A percentile compares a stretch with the other conserved stretches of the same genome.
These are phyloP conservation scores for Exsudoporus floridanus DNA, from an alignment of 1,284 basidiomycete species.

Conservation along the genomic window DNA sequence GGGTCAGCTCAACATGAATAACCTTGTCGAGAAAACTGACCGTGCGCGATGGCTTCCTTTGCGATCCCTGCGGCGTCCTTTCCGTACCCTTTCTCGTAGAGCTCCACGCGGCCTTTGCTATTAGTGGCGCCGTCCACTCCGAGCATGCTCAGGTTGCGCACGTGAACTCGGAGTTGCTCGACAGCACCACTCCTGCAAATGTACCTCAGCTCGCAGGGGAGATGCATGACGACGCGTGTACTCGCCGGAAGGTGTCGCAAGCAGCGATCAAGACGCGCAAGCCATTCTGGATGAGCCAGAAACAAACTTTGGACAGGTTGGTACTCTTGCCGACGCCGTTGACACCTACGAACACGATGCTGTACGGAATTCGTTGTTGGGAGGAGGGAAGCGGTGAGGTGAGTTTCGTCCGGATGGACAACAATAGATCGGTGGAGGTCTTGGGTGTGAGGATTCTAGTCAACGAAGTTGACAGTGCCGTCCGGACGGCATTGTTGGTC, in stretches of 20 bases:
- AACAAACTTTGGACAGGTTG: slow-evolving; percentile 97
- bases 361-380: slow-evolving; percentile 82
- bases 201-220: neutral
- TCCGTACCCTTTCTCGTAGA: slow-evolving; percentile 96
- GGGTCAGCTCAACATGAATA: slow-evolving; percentile 8
- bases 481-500: slow-evolving; percentile 82
- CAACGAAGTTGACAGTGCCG: slow-evolving; percentile 82
- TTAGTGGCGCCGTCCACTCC: slow-evolving; percentile 67
- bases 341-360: slow-evolving; percentile 97
- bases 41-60: slow-evolving; percentile 89
- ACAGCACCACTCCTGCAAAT: slow-evolving; percentile 84
- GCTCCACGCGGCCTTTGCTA: slow-evolving; percentile 79
- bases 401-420: slow-evolving; percentile 74
- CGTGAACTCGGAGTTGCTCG: slow-evolving; percentile 96
- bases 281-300: slow-evolving; percentile 98
- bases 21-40: slow-evolving; percentile 42
- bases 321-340: slow-evolving; percentile 99
- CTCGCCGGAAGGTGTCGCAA: slow-evolving; percentile 93
- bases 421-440: slow-evolving; percentile 91
- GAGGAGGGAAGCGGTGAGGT: slow-evolving; percentile 67
- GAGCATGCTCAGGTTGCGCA: slow-evolving; percentile 90
- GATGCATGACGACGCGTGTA: slow-evolving; percentile 8
- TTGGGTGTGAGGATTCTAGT: slow-evolving; percentile 96
- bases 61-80: slow-evolving; percentile 98
- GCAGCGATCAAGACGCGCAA: slow-evolving; percentile 94